A percentile compares a stretch with the other conserved stretches of the same genome.
These are phyloP conservation scores for Blastocystis sp. DNA, from an alignment of 352 stramenopile genomes.

Conservation along the genomic window DNA sequence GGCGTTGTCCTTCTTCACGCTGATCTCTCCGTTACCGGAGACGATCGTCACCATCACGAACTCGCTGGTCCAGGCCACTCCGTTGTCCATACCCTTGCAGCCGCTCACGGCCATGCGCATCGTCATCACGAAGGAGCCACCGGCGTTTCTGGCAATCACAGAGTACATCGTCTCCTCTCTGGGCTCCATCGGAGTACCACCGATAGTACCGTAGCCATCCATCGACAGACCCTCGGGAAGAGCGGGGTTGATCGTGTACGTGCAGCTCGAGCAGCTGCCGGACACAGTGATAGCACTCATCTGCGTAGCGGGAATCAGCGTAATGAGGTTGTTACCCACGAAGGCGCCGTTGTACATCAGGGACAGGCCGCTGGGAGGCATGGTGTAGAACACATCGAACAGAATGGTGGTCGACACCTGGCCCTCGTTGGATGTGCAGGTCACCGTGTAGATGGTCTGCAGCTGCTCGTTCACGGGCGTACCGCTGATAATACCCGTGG, in stretches of 20 bases:
- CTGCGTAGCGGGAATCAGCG: neutral
- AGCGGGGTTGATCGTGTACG: slow-evolving; percentile 17
- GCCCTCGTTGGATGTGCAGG: slow-evolving; percentile 5
- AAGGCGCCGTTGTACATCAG: neutral
- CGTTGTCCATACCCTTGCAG: slow-evolving; percentile 12
- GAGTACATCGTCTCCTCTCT: neutral
- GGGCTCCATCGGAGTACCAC: slow-evolving; percentile 12
- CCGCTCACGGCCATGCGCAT: neutral
- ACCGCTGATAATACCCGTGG: slow-evolving; percentile 36
- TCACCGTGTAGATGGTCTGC: slow-evolving; percentile 35
- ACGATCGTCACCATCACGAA: neutral
- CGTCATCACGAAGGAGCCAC: slow-evolving; percentile 13
- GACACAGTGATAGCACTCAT: neutral
- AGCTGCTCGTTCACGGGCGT: neutral
- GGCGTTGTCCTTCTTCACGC: neutral
- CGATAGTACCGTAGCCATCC: slow-evolving; percentile 6
- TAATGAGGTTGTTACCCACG: slow-evolving; percentile 1
- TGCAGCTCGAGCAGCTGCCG: neutral
- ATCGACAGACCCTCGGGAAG: slow-evolving; percentile 32
- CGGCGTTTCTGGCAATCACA: slow-evolving; percentile 27
- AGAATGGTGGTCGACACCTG: neutral
- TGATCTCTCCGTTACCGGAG: slow-evolving; percentile 4
- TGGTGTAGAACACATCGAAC: slow-evolving; percentile 39
- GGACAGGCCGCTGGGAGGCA: slow-evolving; percentile 24
- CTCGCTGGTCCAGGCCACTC: neutral